phyloP scores from a whole-genome alignment of 169 alveolate genomes.

The Fabrea salina region DNA sequence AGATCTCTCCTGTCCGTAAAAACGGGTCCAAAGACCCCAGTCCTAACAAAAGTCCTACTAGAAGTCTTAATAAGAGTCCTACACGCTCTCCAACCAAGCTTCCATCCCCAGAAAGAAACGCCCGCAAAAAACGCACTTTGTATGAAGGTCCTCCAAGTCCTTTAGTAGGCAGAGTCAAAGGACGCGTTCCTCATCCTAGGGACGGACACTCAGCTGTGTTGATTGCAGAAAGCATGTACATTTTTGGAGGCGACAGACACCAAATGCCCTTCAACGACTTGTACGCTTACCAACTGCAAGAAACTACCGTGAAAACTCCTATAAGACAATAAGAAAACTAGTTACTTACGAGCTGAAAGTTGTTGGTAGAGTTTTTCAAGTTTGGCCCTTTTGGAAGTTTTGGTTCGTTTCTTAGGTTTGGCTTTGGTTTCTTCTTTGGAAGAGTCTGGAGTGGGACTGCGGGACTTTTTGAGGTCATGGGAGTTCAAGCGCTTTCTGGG shows the following conservation, averaged over 20 bases:
- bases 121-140: background rate
- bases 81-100: too few species aligned
- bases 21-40: background rate
- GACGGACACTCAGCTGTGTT: constrained; percentile 42
- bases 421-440: too few species aligned
- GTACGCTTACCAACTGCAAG: constrained; percentile 48
- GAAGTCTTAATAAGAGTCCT: too few species aligned
- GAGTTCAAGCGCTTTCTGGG: too few species aligned
- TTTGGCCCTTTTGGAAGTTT: background rate
- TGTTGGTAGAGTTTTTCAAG: constrained; percentile 16
- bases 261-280: constrained; percentile 82
- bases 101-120: too few species aligned
- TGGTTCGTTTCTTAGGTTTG: background rate
- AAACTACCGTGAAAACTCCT: constrained; percentile 4
- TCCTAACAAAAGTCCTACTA: background rate
- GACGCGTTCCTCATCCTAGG: constrained; percentile 61
- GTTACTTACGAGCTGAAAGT: constrained; percentile 19
- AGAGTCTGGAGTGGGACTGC: too few species aligned
- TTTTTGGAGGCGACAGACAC: constrained; percentile 74
- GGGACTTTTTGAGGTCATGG: too few species aligned
- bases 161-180: background rate
- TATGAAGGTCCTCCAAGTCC: constrained; percentile 31
- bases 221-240: constrained; percentile 9
- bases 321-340: too few species aligned
- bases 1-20: background rate